Conservation (phyloP, 2,329 filamentous ascomycete species). For the Alternaria sp. region DNA sequence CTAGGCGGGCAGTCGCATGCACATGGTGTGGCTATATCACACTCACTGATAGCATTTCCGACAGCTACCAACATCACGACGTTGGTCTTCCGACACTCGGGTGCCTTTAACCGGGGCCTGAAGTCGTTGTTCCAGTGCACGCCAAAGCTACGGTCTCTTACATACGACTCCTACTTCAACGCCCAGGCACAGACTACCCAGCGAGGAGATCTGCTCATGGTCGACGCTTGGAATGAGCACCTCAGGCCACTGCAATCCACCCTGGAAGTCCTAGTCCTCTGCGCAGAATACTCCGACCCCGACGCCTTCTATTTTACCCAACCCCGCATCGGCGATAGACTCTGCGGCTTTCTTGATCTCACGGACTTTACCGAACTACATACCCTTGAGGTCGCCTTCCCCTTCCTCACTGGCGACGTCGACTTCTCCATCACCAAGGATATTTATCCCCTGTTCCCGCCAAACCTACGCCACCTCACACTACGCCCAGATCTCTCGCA, state of each 20-base stretch:
- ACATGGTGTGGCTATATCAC: neutral
- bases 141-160: slow-evolving; percentile 29
- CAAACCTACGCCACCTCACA: slow-evolving; percentile 29
- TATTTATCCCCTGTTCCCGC: slow-evolving; percentile 29
- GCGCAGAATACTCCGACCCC: slow-evolving; percentile 30
- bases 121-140: slow-evolving; percentile 14
- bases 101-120: slow-evolving; percentile 7
- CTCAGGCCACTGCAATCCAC: slow-evolving; percentile 16
- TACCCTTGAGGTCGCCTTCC: slow-evolving; percentile 32
- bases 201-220: slow-evolving; percentile 17
- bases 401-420: slow-evolving; percentile 34
- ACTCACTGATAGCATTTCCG: slow-evolving; percentile 1
- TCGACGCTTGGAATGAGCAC: slow-evolving; percentile 24
- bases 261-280: slow-evolving; percentile 26
- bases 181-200: slow-evolving; percentile 1
- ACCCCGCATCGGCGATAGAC: slow-evolving; percentile 18
- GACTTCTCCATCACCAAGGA: slow-evolving; percentile 28
- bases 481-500: slow-evolving; percentile 34
- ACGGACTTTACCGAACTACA: slow-evolving; percentile 26
- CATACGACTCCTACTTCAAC: slow-evolving; percentile 32
- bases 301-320: slow-evolving; percentile 26
- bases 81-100: slow-evolving; percentile 27
- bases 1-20: neutral
- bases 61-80: slow-evolving; percentile 25
- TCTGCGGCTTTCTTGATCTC: slow-evolving; percentile 31